Percentiles rank a stretch among this genome's conserved stretches.
Conservation (phyloP, 352 stramenopile species). For the Phytophthora vignae region DNA sequence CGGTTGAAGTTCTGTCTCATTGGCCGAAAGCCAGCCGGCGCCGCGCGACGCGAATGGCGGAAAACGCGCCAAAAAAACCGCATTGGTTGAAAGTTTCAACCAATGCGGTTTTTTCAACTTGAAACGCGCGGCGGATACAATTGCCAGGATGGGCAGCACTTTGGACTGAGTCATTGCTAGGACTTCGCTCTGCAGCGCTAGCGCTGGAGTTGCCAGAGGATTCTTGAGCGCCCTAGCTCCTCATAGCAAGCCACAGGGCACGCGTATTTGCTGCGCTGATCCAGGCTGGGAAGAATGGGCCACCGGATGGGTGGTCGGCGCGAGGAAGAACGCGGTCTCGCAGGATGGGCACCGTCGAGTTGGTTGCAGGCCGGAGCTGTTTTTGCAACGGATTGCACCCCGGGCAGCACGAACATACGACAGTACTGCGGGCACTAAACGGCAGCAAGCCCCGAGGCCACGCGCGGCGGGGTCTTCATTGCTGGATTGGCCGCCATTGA, state of each 20-base stretch:
- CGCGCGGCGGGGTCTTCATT: not conserved
- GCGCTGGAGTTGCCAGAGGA: not conserved
- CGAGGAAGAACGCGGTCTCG: not conserved
- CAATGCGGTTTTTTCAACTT: too few species aligned
- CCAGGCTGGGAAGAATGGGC: not conserved
- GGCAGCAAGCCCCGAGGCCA: not conserved
- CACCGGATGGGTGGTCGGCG: not conserved
- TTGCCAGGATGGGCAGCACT: not conserved
- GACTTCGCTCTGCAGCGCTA: too few species aligned
- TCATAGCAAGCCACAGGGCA: not conserved
- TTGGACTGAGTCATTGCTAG: not conserved
- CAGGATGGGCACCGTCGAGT: not conserved
- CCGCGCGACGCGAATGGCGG: not conserved
- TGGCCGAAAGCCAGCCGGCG: constrained; percentile 1
- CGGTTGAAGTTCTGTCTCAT: constrained; percentile 18
- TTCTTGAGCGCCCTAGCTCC: not conserved
- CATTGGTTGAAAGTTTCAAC: not conserved
- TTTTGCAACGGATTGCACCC: constrained; percentile 1
- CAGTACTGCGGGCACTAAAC: constrained; percentile 1
- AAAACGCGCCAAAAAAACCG: not conserved
- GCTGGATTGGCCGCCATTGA: not conserved
- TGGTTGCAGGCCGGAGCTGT: not conserved
- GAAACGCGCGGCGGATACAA: not conserved
- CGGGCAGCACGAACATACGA: not conserved
- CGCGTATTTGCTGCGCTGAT: not conserved